These are phyloP conservation scores for Pinus albicaulis DNA, from an alignment of 75 land plant species.

Conservation along the genomic window DNA sequence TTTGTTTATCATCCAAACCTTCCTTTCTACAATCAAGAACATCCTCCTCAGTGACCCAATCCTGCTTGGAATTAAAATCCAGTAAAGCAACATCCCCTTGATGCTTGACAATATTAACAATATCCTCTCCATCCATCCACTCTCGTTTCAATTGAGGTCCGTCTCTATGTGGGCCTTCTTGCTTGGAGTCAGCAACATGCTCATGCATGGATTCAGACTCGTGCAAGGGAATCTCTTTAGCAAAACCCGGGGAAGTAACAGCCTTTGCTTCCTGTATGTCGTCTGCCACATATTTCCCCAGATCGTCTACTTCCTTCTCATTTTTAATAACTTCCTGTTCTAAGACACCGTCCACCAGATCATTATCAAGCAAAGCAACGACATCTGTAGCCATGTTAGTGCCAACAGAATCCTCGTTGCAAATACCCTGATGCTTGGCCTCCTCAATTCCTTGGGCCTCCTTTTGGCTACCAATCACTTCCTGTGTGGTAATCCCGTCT, in stretches of 20 bases:
- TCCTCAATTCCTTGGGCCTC: neutral
- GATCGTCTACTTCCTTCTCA: neutral
- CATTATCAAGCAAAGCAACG: neutral
- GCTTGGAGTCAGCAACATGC: too few relatives aligned
- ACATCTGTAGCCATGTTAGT: neutral
- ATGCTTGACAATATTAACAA: neutral
- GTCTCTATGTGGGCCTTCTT: too few relatives aligned
- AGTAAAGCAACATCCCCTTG: neutral
- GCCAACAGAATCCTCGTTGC: neutral
- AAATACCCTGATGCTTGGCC: neutral
- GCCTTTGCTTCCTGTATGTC: neutral
- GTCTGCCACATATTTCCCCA: neutral
- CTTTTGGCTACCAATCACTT: neutral
- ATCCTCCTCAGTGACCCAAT: neutral
- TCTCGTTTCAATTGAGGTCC: neutral
- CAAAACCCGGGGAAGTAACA: neutral
- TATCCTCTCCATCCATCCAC: neutral
- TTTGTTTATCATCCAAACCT: neutral
- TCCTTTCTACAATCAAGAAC: neutral
- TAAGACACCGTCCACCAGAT: neutral
- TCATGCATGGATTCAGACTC: too few relatives aligned
- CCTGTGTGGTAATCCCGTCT: neutral
- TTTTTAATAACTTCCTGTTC: neutral
- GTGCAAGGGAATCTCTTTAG: too few relatives aligned
- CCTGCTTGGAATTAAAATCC: neutral